Percentiles rank a stretch among this genome's conserved stretches.
These are phyloP conservation scores for Thuidium tamariscinum DNA, from an alignment of 225 moss, liverwort and hornwort genomes.

Conservation along the genomic window DNA sequence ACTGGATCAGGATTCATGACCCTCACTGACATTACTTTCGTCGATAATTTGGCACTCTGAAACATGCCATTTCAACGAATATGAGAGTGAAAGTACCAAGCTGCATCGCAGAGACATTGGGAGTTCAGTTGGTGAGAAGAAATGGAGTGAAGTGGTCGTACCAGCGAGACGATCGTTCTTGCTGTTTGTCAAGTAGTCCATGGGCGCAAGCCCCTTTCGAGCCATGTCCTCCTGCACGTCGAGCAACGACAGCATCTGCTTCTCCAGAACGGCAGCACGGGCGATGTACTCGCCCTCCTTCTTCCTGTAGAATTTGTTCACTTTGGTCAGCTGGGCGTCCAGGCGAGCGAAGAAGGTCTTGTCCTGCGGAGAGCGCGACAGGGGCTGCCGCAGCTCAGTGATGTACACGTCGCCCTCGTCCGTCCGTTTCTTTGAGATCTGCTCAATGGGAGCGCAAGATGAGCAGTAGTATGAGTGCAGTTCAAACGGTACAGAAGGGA, in stretches of 20 bases:
- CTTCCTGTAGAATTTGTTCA: slow-evolving; percentile 46
- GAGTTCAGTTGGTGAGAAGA: background rate
- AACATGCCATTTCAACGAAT: no score
- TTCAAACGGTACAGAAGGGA: background rate
- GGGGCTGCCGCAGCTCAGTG: slow-evolving; percentile 39
- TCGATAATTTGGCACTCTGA: background rate
- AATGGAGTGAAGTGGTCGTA: background rate
- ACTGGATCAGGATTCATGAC: background rate
- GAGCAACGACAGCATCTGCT: slow-evolving; percentile 48
- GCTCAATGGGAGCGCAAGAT: background rate
- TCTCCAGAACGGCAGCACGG: slow-evolving; percentile 45
- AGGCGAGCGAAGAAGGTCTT: slow-evolving; percentile 43
- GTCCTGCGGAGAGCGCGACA: slow-evolving; percentile 38
- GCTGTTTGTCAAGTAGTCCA: background rate
- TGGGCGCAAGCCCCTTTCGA: background rate
- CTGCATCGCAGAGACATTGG: background rate
- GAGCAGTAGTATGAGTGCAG: background rate
- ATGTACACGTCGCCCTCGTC: slow-evolving; percentile 14
- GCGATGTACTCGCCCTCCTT: slow-evolving; percentile 52
- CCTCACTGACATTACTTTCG: background rate
- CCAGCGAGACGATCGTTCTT: background rate
- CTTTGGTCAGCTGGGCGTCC: slow-evolving; percentile 60
- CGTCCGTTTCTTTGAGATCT: background rate
- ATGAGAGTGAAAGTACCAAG: background rate
- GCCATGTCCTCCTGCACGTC: slow-evolving; percentile 23